Evolutionary conservation across 2,329 filamentous ascomycete species (phyloP).

Genomic region (Mycosphaerelloides madeirae): DNA sequence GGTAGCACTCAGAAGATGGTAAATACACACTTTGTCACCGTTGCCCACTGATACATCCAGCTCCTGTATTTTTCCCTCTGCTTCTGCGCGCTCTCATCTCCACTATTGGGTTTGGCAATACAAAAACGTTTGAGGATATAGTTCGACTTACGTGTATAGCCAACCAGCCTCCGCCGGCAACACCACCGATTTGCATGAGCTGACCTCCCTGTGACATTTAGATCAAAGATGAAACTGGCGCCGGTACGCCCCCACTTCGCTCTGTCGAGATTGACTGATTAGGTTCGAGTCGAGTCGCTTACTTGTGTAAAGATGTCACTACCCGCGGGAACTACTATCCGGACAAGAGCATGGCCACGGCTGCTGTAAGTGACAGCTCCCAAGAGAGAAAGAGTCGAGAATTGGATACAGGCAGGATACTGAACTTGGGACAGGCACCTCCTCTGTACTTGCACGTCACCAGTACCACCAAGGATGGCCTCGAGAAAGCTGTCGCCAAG

Average conservation of each 20-base stretch:
- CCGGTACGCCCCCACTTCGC: constrained; percentile 74
- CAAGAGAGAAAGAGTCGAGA: too few species aligned
- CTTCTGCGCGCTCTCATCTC: constrained; percentile 9
- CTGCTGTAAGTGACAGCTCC: constrained; percentile 61
- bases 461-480: constrained; percentile 83
- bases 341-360: constrained; percentile 94
- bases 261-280: constrained; percentile 43
- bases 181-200: constrained; percentile 80
- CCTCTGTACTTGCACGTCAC: constrained; percentile 94
- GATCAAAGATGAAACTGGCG: constrained; percentile 99
- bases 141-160: constrained; percentile 44
- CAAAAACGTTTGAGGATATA: constrained; percentile 33
- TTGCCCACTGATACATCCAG: constrained; percentile 58
- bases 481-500: constrained; percentile 79
- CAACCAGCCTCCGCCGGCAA: constrained; percentile 27
- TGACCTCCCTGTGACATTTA: constrained; percentile 84
- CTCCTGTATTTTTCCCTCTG: constrained; percentile 18
- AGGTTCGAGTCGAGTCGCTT: constrained; percentile 51
- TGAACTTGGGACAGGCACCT: constrained; percentile 43
- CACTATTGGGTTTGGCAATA: constrained; percentile 29
- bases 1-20: constrained; percentile 98
- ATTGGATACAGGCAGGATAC: neutral
- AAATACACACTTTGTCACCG: constrained; percentile 63
- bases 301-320: constrained; percentile 86
- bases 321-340: constrained; percentile 95